Evolutionary conservation across 768 basidiomycete species (phyloP).

Genomic region (Naganishia kalamii): DNA sequence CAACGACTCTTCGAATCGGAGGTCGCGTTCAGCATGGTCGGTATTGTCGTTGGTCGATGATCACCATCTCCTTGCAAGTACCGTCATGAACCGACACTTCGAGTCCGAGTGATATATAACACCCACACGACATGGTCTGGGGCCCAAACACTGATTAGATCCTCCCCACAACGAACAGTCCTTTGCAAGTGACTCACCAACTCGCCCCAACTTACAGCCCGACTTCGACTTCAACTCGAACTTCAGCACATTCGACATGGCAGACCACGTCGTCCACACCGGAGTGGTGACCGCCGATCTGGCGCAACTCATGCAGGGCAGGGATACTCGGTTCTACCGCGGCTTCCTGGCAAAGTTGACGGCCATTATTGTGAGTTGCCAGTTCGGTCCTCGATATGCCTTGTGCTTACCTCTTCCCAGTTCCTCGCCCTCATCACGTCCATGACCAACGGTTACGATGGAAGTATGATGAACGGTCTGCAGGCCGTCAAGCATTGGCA

Average conservation of each 20-base stretch:
- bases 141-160: neutral
- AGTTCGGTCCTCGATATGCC: neutral
- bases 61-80: too few relatives aligned
- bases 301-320: constrained; percentile 20
- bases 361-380: constrained; percentile 24
- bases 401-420: neutral
- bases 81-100: neutral
- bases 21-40: too few relatives aligned
- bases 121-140: neutral
- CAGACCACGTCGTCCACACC: constrained; percentile 27
- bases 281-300: constrained; percentile 2
- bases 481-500: constrained; percentile 65
- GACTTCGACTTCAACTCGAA: neutral
- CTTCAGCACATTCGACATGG: constrained; percentile 17
- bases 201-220: neutral
- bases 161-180: constrained; percentile 5
- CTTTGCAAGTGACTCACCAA: neutral
- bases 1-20: too few relatives aligned
- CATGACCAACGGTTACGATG: constrained; percentile 58
- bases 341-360: constrained; percentile 29
- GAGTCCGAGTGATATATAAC: constrained; percentile 1
- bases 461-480: constrained; percentile 50
- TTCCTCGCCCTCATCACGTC: constrained; percentile 62
- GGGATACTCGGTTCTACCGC: constrained; percentile 33
- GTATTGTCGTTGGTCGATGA: too few relatives aligned